Percentiles rank a stretch among this genome's conserved stretches.
Evolutionary conservation across 148 eudicot genomes (phyloP).

Genomic region (Beta vulgaris): DNA sequence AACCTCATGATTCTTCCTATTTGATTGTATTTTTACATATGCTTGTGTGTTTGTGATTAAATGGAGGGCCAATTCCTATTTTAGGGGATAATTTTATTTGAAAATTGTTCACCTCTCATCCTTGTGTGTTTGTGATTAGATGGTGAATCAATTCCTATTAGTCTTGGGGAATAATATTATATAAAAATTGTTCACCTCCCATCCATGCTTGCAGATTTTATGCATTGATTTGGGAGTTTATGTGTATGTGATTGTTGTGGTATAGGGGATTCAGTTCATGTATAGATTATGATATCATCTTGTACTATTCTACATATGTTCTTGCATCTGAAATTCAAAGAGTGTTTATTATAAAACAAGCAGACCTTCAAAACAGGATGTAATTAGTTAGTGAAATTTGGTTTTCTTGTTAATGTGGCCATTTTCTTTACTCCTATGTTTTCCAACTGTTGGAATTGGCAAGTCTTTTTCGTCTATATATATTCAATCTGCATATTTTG

Average conservation of each 20-base stretch:
- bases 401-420: slow-evolving; percentile 2
- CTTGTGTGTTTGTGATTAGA: neutral
- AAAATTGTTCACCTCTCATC: neutral
- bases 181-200: too few relatives aligned
- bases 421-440: neutral
- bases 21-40: neutral
- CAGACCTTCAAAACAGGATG: neutral
- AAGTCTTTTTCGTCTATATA: neutral
- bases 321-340: neutral
- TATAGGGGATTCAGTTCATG: neutral
- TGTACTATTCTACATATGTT: neutral
- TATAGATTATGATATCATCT: neutral
- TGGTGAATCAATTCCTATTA: too few relatives aligned
- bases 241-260: neutral
- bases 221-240: neutral
- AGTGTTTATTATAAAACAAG: neutral
- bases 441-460: neutral
- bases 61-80: too few relatives aligned
- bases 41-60: neutral
- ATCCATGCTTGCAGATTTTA: slow-evolving; percentile 2
- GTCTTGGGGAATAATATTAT: too few relatives aligned
- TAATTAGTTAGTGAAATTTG: neutral
- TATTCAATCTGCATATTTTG: neutral
- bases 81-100: too few relatives aligned
- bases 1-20: slow-evolving; percentile 34